Evolutionary conservation across 805 yeast genomes (phyloP).

Genomic region (Saturnispora besseyi): DNA sequence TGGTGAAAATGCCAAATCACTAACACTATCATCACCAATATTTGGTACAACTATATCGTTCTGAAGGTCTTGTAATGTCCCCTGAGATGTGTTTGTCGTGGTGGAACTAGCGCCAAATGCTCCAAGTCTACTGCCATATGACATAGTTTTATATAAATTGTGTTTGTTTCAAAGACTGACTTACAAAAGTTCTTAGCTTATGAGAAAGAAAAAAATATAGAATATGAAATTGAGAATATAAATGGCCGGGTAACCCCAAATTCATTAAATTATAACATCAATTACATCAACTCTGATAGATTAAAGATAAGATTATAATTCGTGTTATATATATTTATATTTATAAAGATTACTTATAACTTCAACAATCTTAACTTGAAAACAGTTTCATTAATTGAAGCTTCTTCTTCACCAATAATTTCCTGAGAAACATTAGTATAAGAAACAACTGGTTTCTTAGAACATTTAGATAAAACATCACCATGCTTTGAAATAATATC

Average conservation of each 20-base stretch:
- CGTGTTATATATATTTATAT: not conserved
- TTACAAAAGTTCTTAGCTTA: no score
- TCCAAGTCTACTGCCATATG: slow-evolving; percentile 25
- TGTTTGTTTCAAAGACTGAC: no score
- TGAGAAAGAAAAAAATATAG: no score
- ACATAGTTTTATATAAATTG: slow-evolving; percentile 14
- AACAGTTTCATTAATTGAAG: slow-evolving; percentile 67
- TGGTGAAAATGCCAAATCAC: slow-evolving; percentile 80
- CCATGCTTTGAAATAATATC: slow-evolving; percentile 54
- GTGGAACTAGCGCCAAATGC: slow-evolving; percentile 16
- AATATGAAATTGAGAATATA: no score
- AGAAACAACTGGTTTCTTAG: slow-evolving; percentile 53
- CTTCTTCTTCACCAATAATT: slow-evolving; percentile 83
- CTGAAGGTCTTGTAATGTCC: slow-evolving; percentile 50
- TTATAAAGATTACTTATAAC: slow-evolving; percentile 29
- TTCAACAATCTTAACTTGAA: slow-evolving; percentile 71
- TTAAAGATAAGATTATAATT: no score
- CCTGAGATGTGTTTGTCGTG: slow-evolving; percentile 20
- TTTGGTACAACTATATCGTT: slow-evolving; percentile 64
- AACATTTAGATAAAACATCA: slow-evolving; percentile 65
- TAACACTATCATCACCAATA: slow-evolving; percentile 87
- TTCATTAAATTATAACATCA: no score
- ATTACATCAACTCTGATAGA: no score
- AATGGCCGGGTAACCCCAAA: slow-evolving; percentile 2
- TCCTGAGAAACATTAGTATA: slow-evolving; percentile 34